phyloP scores from a whole-genome alignment of 1,284 basidiomycete genomes.

The Gomphus bonarii region DNA sequence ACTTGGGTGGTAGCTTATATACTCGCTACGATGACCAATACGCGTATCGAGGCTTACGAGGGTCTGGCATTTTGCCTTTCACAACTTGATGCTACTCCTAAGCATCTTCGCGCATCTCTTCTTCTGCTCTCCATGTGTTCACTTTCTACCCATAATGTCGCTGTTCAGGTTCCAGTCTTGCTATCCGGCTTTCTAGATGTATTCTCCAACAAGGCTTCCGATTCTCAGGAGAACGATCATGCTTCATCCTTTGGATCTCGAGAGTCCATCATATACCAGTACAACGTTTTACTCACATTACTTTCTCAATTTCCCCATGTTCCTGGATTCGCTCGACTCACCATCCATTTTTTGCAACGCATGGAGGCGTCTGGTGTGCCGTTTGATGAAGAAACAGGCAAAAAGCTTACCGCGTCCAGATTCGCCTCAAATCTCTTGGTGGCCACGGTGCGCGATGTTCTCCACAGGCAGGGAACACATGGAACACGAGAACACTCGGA shows the following conservation, averaged over 20 bases:
- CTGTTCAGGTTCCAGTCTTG: neutral
- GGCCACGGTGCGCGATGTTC: neutral
- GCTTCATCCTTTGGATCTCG: neutral
- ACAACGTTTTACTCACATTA: slow-evolving; percentile 5
- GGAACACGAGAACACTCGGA: neutral
- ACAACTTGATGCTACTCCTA: slow-evolving; percentile 4
- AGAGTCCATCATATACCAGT: slow-evolving; percentile 1
- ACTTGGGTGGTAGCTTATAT: slow-evolving; percentile 2
- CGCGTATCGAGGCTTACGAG: neutral
- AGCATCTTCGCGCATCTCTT: neutral
- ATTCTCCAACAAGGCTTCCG: neutral
- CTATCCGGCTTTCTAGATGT: neutral
- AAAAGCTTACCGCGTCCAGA: neutral
- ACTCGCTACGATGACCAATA: neutral
- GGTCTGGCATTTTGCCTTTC: neutral
- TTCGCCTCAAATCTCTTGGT: neutral
- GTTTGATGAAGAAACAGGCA: neutral
- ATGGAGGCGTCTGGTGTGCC: neutral
- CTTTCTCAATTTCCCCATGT: slow-evolving; percentile 2
- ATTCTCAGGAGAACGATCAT: neutral
- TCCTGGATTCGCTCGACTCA: neutral
- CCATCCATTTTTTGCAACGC: neutral
- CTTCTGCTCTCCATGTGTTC: slow-evolving; percentile 7
- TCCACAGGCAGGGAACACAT: neutral
- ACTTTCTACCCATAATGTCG: neutral